These are phyloP conservation scores for Penicillium brasilianum DNA, from an alignment of 2,329 filamentous ascomycete species.

Conservation along the genomic window DNA sequence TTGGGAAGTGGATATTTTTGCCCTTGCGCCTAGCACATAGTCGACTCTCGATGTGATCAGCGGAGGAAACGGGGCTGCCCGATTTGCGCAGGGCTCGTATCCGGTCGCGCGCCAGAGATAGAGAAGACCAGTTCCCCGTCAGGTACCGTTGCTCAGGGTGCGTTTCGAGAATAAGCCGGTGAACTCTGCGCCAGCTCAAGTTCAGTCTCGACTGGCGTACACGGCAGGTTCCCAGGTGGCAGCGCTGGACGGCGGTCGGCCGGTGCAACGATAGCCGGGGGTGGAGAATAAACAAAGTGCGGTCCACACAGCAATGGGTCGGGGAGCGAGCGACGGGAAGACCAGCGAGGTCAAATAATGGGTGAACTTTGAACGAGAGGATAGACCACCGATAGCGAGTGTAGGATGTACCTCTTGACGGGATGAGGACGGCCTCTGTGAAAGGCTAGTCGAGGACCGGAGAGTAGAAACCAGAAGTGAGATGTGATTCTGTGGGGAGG, in stretches of 20 bases:
- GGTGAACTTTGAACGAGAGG: not conserved
- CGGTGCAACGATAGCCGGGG: slow-evolving; percentile 29
- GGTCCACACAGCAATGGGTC: slow-evolving; percentile 20
- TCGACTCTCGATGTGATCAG: slow-evolving; percentile 6
- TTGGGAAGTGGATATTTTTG: not conserved
- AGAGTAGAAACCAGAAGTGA: slow-evolving; percentile 1
- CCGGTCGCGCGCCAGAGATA: not conserved
- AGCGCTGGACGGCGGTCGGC: slow-evolving; percentile 25
- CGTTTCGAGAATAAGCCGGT: not conserved
- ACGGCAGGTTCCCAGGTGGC: slow-evolving; percentile 9
- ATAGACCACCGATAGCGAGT: not conserved
- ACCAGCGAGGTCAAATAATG: not conserved
- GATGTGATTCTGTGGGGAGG: slow-evolving; percentile 14
- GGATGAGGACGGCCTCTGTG: not conserved
- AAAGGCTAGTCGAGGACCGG: not conserved
- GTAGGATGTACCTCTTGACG: not conserved
- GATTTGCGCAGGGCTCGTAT: not conserved
- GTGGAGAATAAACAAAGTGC: slow-evolving; percentile 32
- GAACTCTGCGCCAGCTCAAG: slow-evolving; percentile 3
- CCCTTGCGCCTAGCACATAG: not conserved
- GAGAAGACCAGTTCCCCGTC: not conserved
- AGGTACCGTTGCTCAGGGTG: not conserved
- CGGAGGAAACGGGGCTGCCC: not conserved
- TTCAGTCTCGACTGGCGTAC: slow-evolving; percentile 6
- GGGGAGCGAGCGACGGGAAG: slow-evolving; percentile 6